Evolutionary conservation across 805 yeast genomes (phyloP), one percentile per base, ranked within the genome.

Genomic region (Naumovozyma castellii): DNA sequence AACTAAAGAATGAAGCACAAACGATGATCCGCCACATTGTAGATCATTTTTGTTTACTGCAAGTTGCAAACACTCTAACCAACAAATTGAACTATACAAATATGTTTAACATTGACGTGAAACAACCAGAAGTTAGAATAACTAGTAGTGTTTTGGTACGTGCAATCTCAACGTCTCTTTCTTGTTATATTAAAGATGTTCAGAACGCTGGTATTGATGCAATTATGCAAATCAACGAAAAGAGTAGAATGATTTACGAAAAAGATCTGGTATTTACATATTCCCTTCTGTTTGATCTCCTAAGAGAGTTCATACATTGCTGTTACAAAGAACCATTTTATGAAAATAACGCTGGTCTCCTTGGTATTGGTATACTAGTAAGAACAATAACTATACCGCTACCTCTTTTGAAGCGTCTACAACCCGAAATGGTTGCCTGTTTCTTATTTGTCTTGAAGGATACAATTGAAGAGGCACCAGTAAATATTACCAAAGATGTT

Each of bases 311-410:
- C 52, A 78, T 92, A 34, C 99, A 94, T 54, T 75, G 85, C 34
- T 88, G 97, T 62, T 92, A 84, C 56, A 94, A 84, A 45, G 95
- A 85, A 59, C 80, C 78, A 28, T 90, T 84, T 62, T 84, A 83
- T 57, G 72, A 79, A 27, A 92, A 92, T 50, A 69, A 84, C 6
- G 97, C 97, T 5, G 97, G 97, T 31, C 79, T 90, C 30, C 54
- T 84, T 19, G 97, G 98, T 17, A 67, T 92, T 36, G 71, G 76
- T 47, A 75, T 86, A 2, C 68, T 90, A 67, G 69, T 86, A 30
- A 72, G 73, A 34, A 92, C 81, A 34, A 62, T 82, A 27, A 71
- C 64, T 1, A 74, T 85, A 35, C 84, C 95, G 0, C 65, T 76
- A 3, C 64, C 69, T 2, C 87, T 95, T 78, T 77, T 90, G 54